A percentile compares a stretch with the other conserved stretches of the same genome.
Conservation (phyloP, 23 red algal species). For the Chondrus crispus region DNA sequence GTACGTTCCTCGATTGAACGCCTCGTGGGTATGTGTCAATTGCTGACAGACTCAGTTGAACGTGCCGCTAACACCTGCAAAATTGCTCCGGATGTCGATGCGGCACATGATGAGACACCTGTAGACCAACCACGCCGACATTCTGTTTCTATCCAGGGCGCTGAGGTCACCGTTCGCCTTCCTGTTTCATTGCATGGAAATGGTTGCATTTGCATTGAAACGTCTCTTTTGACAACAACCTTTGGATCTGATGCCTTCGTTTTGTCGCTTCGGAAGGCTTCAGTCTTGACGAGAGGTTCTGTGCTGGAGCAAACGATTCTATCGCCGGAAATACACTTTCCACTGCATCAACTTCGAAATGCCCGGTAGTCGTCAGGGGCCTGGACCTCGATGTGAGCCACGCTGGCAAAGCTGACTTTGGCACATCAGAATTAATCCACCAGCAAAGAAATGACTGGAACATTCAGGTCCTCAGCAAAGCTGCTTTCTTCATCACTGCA, state of each 20-base stretch:
- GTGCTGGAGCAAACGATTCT: background rate
- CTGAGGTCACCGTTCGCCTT: background rate
- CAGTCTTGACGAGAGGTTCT: background rate
- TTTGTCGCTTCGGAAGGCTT: background rate
- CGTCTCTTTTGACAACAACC: background rate
- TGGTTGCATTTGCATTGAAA: background rate
- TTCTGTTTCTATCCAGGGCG: background rate
- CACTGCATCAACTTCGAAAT: background rate
- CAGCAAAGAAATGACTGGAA: background rate
- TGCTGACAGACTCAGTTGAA: background rate
- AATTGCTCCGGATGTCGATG: too few species aligned
- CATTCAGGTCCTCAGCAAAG: conserved; percentile 29
- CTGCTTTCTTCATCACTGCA: conserved; percentile 14
- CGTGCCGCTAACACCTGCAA: background rate
- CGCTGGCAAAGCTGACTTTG: background rate
- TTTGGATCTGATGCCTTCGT: background rate
- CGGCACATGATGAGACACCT: background rate
- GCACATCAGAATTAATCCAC: background rate
- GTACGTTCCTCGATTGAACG: background rate
- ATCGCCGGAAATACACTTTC: background rate
- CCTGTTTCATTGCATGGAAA: background rate
- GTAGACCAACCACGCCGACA: background rate
- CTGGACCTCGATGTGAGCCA: conserved; percentile 47
- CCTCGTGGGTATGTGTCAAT: background rate
- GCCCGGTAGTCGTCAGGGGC: conserved; percentile 37